A percentile compares a stretch with the other conserved stretches of the same genome.
These are phyloP conservation scores for Dioszegia crocea DNA, from an alignment of 768 basidiomycete species.

Conservation along the genomic window DNA sequence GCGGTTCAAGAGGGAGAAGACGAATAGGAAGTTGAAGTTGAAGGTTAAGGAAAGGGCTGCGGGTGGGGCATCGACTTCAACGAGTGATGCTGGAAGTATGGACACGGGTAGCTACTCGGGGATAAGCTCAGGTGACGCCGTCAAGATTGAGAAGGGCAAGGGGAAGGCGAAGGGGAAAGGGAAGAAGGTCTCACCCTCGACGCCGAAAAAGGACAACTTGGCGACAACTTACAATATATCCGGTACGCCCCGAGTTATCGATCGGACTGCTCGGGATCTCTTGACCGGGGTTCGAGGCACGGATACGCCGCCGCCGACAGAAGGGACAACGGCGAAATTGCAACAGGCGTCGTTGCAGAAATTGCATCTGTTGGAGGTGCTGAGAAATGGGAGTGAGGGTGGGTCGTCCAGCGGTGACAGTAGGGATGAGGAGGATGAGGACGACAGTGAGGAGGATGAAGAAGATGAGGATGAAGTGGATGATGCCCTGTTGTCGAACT, in stretches of 20 bases:
- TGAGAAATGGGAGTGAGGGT: background rate
- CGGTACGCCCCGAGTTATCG: background rate
- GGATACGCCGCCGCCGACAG: background rate
- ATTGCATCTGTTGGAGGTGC: background rate
- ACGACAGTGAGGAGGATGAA: background rate
- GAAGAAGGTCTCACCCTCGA: background rate
- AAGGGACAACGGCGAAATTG: background rate
- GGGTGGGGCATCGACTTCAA: too few relatives aligned
- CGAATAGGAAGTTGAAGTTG: background rate
- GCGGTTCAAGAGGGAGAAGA: too few relatives aligned
- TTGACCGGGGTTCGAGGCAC: background rate
- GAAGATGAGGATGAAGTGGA: conserved; percentile 21
- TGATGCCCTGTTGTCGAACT: conserved; percentile 12
- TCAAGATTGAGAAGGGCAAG: background rate
- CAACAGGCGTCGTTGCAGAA: background rate
- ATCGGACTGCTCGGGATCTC: background rate
- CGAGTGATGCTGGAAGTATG: background rate
- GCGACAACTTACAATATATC: background rate
- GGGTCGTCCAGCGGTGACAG: background rate
- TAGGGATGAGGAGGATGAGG: background rate
- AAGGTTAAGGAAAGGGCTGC: background rate
- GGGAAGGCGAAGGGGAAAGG: background rate
- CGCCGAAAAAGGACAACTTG: background rate
- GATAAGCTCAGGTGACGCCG: background rate
- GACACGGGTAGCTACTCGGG: background rate